Base-by-base conservation (phyloP, 306 rosid genomes). In the Dicorynia guianensis region DNA sequence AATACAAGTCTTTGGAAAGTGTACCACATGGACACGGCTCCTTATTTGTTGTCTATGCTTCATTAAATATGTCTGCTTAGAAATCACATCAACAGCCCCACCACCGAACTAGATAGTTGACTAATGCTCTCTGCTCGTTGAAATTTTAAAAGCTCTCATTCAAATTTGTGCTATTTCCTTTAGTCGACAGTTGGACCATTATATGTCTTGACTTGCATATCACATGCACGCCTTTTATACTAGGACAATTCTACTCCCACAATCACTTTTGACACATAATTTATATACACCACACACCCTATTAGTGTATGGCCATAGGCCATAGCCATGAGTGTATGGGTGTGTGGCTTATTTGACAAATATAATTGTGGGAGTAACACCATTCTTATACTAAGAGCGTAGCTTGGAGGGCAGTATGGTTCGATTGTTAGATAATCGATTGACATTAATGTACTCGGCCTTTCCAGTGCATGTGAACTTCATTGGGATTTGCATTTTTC, bases 381-480 rank as follows among this genome's bases (percentile, higher is more conserved):
- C n/a, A n/a, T n/a, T 6, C 33, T 62, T 17, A 33, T 8, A 13
- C 43, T 20, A 5, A 39, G 19, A 63, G 71, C 64, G 49, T 48
- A 49, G 38, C 17, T 60, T 36, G 50, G 15, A 9, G 46, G 59
- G 75, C 62, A 68, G 36, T 68, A 40, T 49, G 66, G 60, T 44
- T 63, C n/a, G 4, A 11, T 19, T 63, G 49, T 63, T 40, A 63
- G 20, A 55, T 67, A 15, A 65, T 40, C 33, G 52, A 64, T 35
- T 42, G 59, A 55, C 64, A 46, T 79, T 36, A 25, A 25, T 25
- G 30, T 25, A 25, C 30, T 25, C 30, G 52, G 38, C 42, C 50
- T 11, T 36, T 36, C 50, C 47, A 48, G 18, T 33, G 8, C 63
- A 40, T 49, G 30, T 25, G 43, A 42, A 63, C 50, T 17, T 39